Evolutionary conservation across 352 stramenopile genomes (phyloP).

Genomic region (Phytophthora sp.): DNA sequence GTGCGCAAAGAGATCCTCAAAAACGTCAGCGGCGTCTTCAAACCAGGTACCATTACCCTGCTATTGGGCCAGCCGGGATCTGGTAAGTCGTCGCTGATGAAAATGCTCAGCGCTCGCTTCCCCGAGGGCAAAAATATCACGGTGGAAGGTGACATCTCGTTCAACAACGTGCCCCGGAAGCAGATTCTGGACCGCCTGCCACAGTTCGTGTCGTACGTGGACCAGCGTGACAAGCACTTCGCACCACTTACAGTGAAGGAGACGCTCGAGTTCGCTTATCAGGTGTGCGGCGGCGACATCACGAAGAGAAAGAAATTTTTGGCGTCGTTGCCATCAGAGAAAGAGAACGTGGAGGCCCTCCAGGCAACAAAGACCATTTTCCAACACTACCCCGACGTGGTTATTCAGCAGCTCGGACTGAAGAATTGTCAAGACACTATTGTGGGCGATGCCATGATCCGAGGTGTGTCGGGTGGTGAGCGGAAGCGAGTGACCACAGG

Average conservation of each 20-base stretch:
- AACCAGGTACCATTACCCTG: constrained; percentile 43
- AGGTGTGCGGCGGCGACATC: constrained; percentile 35
- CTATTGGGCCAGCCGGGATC: constrained; percentile 34
- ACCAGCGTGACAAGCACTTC: constrained; percentile 26
- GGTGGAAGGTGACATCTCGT: constrained; percentile 38
- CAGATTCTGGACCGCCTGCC: constrained; percentile 41
- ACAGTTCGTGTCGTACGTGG: constrained; percentile 30
- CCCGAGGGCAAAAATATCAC: constrained; percentile 36
- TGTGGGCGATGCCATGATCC: no score
- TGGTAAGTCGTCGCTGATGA: constrained; percentile 43
- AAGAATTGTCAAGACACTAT: no score
- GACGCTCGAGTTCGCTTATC: constrained; percentile 22
- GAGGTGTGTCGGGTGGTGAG: constrained; percentile 72
- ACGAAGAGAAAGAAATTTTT: no score
- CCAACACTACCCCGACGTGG: no score
- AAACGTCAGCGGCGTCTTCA: constrained; percentile 33
- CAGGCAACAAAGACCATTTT: no score
- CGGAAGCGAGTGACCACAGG: no score
- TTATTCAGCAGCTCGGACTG: no score
- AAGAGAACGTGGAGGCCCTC: no score
- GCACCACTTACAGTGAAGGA: constrained; percentile 16
- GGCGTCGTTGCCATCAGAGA: no score
- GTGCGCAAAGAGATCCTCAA: constrained; percentile 45
- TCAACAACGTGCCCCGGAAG: constrained; percentile 40
- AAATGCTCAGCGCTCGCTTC: constrained; percentile 44